phyloP scores from a whole-genome alignment of 345 rosid species.

The Lepidium sativum region DNA sequence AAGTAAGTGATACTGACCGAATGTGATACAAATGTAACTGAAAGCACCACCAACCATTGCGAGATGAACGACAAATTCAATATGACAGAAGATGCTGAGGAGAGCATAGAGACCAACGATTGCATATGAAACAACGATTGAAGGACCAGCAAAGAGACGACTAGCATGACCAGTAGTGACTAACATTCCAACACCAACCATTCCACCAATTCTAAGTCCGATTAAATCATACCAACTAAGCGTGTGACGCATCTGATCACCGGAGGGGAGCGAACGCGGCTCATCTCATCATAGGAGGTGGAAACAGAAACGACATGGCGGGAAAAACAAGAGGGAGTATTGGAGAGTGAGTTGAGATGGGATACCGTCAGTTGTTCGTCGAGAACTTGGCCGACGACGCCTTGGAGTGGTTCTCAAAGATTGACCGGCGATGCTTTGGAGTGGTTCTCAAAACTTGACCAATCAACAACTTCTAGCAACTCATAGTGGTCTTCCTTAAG shows the following conservation, averaged over 20 bases:
- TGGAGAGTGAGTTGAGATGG: conserved; percentile 50
- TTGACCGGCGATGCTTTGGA: too few species aligned
- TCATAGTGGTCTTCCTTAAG: too few species aligned
- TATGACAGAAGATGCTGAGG: conserved; percentile 92
- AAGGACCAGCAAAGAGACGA: conserved; percentile 58
- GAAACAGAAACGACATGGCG: conserved; percentile 68
- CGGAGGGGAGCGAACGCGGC: conserved; percentile 57
- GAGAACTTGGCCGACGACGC: too few species aligned
- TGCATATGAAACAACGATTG: conserved; percentile 74
- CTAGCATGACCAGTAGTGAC: conserved; percentile 69
- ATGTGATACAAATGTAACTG: conserved; percentile 83
- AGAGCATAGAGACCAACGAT: conserved; percentile 89
- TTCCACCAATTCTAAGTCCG: conserved; percentile 82
- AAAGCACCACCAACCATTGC: conserved; percentile 99
- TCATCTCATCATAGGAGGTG: conserved; percentile 67
- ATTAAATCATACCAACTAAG: conserved; percentile 80
- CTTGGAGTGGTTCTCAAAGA: too few species aligned
- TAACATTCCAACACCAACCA: conserved; percentile 93
- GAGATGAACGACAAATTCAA: conserved; percentile 90
- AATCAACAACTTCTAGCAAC: too few species aligned
- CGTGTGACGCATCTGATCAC: conserved; percentile 55
- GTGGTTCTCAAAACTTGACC: too few species aligned
- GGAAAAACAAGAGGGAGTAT: conserved; percentile 55
- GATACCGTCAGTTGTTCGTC: too few species aligned
- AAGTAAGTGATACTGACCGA: conserved; percentile 39